phyloP scores from a whole-genome alignment of 495 filamentous ascomycete genomes.

The Corynascus novoguineensis region DNA sequence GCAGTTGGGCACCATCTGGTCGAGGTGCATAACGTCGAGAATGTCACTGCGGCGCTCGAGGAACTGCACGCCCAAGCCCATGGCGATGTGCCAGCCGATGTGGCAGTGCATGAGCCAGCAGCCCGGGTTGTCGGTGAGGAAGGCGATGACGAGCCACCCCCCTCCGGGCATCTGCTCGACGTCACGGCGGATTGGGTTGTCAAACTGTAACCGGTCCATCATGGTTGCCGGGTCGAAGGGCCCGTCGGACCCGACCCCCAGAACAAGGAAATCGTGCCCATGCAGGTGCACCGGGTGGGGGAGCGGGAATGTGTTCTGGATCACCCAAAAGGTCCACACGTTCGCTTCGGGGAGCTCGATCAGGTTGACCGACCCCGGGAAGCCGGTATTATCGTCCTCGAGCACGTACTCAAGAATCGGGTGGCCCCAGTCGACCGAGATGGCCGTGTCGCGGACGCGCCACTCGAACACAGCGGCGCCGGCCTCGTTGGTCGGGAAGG shows the following conservation, averaged over 20 bases:
- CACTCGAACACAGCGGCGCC: constrained; percentile 30
- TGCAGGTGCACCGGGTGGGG: constrained; percentile 53
- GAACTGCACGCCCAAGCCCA: constrained; percentile 44
- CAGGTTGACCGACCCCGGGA: constrained; percentile 28
- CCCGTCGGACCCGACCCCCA: constrained; percentile 42
- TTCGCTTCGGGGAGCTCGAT: constrained; percentile 27
- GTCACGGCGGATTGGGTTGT: constrained; percentile 34
- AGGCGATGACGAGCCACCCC: constrained; percentile 40
- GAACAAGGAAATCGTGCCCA: constrained; percentile 54
- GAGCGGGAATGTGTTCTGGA: constrained; percentile 31
- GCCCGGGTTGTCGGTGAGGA: constrained; percentile 44
- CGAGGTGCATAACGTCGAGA: not conserved
- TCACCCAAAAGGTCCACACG: constrained; percentile 31
- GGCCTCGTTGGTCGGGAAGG: constrained; percentile 11
- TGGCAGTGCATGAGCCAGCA: constrained; percentile 46
- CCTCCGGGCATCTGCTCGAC: constrained; percentile 38
- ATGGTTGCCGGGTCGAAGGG: constrained; percentile 32
- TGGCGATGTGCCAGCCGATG: constrained; percentile 48
- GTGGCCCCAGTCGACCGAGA: constrained; percentile 35
- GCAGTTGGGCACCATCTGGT: constrained; percentile 1
- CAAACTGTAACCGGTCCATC: constrained; percentile 27
- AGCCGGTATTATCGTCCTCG: constrained; percentile 28
- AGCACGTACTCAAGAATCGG: constrained; percentile 32
- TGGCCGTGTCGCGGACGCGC: constrained; percentile 29
- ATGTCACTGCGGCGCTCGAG: constrained; percentile 31